These are phyloP conservation scores for Globisporangium uncinulatum DNA, from an alignment of 352 stramenopile species.

Conservation along the genomic window DNA sequence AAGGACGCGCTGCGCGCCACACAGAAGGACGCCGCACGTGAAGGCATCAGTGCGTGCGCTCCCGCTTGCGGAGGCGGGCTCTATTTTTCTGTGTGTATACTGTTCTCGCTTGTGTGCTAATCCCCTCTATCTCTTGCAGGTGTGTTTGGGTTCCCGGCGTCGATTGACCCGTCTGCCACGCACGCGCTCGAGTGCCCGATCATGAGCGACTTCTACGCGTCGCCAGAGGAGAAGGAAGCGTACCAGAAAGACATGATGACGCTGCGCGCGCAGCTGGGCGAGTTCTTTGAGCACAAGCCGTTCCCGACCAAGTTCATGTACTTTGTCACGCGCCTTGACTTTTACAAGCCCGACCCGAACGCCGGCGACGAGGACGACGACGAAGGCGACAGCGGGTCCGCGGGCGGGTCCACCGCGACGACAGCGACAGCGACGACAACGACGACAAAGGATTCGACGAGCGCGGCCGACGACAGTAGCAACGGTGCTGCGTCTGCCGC, in stretches of 20 bases:
- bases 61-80: not conserved
- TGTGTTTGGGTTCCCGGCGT: conserved; percentile 56
- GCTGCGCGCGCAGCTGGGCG: conserved; percentile 53
- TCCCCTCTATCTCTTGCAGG: conserved; percentile 15
- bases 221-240: conserved; percentile 55
- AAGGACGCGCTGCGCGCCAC: conserved; percentile 60
- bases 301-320: conserved; percentile 83
- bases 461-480: not conserved
- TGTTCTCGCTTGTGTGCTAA: too few species aligned
- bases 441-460: not conserved
- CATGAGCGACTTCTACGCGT: conserved; percentile 61
- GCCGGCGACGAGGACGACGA: conserved; percentile 28
- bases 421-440: not conserved
- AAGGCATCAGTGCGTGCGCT: conserved; percentile 63
- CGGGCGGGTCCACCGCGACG: not conserved
- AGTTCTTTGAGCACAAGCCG: conserved; percentile 80
- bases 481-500: not conserved
- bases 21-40: conserved; percentile 66
- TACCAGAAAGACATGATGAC: conserved; percentile 67
- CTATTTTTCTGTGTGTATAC: too few species aligned
- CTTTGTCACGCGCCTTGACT: conserved; percentile 81
- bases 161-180: conserved; percentile 53
- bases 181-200: conserved; percentile 53
- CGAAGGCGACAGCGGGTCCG: conserved; percentile 7
- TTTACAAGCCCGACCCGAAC: conserved; percentile 54